These are phyloP conservation scores for Salix purpurea DNA, from an alignment of 345 rosid genomes.

Conservation along the genomic window DNA sequence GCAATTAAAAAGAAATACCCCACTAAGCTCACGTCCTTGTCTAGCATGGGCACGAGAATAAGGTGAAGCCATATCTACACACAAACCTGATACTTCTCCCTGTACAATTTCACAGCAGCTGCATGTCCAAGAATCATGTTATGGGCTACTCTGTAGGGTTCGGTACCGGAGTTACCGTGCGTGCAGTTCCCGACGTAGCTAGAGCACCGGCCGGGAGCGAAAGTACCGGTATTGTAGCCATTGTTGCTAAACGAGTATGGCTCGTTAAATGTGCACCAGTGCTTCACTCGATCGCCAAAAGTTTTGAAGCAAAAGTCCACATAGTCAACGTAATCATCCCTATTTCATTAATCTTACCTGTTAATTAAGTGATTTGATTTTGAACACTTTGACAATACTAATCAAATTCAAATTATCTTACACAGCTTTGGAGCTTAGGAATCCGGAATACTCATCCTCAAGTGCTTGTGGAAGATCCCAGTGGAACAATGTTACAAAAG, in stretches of 20 bases:
- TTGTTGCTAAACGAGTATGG: neutral
- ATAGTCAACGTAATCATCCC: slow-evolving; percentile 24
- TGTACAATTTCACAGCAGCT: slow-evolving; percentile 27
- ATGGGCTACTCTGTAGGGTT: slow-evolving; percentile 40
- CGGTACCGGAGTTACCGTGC: slow-evolving; percentile 34
- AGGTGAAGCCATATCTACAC: too few relatives aligned
- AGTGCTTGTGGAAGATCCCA: slow-evolving; percentile 64
- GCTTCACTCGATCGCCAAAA: slow-evolving; percentile 34
- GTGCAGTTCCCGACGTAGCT: slow-evolving; percentile 33
- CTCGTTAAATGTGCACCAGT: slow-evolving; percentile 35
- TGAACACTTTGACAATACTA: too few relatives aligned
- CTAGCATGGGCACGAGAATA: too few relatives aligned
- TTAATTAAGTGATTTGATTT: too few relatives aligned
- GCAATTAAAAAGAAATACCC: neutral
- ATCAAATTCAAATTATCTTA: slow-evolving; percentile 15
- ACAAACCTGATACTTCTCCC: slow-evolving; percentile 35
- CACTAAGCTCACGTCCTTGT: too few relatives aligned
- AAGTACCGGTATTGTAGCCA: slow-evolving; percentile 24
- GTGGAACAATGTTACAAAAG: slow-evolving; percentile 52
- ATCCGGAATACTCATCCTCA: slow-evolving; percentile 57
- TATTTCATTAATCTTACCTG: neutral
- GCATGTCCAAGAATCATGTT: slow-evolving; percentile 43
- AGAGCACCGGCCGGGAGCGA: slow-evolving; percentile 55
- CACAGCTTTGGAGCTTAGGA: slow-evolving; percentile 42
- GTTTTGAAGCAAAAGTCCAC: slow-evolving; percentile 32